Evolutionary conservation across 2,329 filamentous ascomycete species (phyloP).

Genomic region (Colletotrichum lupini): DNA sequence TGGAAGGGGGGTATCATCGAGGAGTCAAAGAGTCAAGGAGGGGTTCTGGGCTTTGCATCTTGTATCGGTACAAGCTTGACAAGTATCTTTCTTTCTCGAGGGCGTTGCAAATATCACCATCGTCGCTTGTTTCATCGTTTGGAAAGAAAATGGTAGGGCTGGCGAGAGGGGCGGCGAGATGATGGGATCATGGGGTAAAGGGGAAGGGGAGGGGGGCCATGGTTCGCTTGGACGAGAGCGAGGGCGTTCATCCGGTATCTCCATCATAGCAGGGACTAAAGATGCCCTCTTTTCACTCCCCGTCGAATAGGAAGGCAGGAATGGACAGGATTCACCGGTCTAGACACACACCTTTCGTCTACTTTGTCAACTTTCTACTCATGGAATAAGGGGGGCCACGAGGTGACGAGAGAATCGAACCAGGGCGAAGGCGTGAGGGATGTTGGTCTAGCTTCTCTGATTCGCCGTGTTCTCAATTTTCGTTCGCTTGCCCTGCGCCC

Average conservation of each 20-base stretch:
- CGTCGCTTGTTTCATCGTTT: not conserved
- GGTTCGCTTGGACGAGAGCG: not conserved
- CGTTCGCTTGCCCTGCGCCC: not conserved
- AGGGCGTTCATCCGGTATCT: not conserved
- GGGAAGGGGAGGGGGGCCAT: too few relatives aligned
- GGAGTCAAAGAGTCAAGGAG: too few relatives aligned
- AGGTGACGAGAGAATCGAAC: not conserved
- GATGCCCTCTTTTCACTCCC: not conserved
- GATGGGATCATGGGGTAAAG: not conserved
- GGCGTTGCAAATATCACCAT: not conserved
- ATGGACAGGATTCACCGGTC: not conserved
- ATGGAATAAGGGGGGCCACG: not conserved
- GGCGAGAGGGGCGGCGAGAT: not conserved
- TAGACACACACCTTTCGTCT: not conserved
- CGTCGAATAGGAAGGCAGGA: not conserved
- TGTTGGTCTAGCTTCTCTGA: not conserved
- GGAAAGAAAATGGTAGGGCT: not conserved
- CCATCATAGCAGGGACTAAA: not conserved
- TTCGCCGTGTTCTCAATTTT: not conserved
- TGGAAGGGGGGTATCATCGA: not conserved
- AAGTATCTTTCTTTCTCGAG: conserved; percentile 19
- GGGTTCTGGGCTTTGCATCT: not conserved
- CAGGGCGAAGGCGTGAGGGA: not conserved
- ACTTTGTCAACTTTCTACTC: not conserved
- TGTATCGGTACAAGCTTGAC: conserved; percentile 26